Evolutionary conservation across 345 rosid species (phyloP).

Genomic region (Sisymbrium irio): DNA sequence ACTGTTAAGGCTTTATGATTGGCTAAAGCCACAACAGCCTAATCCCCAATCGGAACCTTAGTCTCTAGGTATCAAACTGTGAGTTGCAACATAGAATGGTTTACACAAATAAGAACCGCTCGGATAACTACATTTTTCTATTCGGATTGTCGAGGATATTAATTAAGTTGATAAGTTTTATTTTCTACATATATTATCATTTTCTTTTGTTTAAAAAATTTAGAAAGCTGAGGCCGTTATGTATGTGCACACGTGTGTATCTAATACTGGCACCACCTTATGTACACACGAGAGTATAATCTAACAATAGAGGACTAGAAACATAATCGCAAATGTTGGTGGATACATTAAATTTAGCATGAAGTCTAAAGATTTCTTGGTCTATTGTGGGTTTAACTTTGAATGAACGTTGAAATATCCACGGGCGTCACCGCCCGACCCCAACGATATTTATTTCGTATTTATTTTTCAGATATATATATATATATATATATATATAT

Average conservation of each 20-base stretch:
- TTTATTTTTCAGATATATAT: neutral
- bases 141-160: neutral
- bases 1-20: too few species aligned
- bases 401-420: conserved; percentile 10
- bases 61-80: neutral
- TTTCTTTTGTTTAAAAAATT: neutral
- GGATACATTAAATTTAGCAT: conserved; percentile 5
- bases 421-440: conserved; percentile 1
- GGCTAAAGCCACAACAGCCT: too few species aligned
- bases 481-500: neutral
- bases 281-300: neutral
- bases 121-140: too few species aligned
- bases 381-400: neutral
- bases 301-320: neutral
- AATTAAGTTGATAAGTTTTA: neutral
- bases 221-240: neutral
- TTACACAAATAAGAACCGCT: neutral
- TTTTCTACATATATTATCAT: neutral
- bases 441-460: neutral
- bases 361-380: neutral
- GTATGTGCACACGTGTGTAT: neutral
- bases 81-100: neutral
- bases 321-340: neutral
- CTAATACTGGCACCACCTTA: neutral
- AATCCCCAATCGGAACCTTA: too few species aligned